phyloP scores from a whole-genome alignment of 345 rosid genomes.

The Syzygium aqueum region DNA sequence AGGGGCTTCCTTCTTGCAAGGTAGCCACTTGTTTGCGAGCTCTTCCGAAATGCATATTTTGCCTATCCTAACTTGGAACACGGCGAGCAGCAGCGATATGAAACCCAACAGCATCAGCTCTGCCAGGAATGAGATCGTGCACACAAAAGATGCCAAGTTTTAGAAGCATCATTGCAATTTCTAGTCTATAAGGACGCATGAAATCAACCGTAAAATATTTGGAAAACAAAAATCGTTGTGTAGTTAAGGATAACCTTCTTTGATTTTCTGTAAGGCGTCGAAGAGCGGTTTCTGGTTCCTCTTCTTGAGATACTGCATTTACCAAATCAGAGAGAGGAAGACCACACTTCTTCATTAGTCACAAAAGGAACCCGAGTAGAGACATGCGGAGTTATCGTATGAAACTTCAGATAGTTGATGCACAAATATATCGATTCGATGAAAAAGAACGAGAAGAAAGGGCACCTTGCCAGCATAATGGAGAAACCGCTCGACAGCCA shows the following conservation, averaged over 20 bases:
- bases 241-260: slow-evolving; percentile 45
- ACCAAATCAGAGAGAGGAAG: neutral
- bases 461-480: slow-evolving; percentile 70
- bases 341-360: neutral
- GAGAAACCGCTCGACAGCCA: slow-evolving; percentile 51
- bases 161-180: neutral
- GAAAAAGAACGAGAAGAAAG: neutral
- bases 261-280: slow-evolving; percentile 72
- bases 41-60: slow-evolving; percentile 41
- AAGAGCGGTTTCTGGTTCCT: slow-evolving; percentile 61
- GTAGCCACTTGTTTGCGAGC: slow-evolving; percentile 41
- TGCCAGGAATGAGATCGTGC: slow-evolving; percentile 12
- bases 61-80: slow-evolving; percentile 36
- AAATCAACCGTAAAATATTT: neutral
- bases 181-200: neutral
- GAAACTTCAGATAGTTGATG: neutral
- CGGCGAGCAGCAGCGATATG: slow-evolving; percentile 69
- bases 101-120: slow-evolving; percentile 91
- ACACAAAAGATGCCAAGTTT: neutral
- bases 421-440: neutral
- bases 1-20: slow-evolving; percentile 29
- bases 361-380: neutral
- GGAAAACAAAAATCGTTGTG: neutral
- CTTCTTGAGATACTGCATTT: slow-evolving; percentile 39
- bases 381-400: neutral